These are phyloP conservation scores for Aspergillus sp. DNA, from an alignment of 2,329 filamentous ascomycete species.

Conservation along the genomic window DNA sequence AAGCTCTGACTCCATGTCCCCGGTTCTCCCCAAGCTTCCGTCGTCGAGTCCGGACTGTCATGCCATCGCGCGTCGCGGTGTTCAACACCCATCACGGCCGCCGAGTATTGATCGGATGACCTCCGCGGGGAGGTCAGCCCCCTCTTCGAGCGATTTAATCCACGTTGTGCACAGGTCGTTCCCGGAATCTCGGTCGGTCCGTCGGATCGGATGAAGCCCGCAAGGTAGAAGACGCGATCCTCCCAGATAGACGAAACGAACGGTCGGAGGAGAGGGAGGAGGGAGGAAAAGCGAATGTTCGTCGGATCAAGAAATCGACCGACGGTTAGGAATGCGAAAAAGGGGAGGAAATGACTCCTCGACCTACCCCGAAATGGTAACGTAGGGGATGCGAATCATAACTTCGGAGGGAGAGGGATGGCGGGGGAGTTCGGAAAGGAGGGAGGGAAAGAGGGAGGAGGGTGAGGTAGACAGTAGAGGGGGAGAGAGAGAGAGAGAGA, in stretches of 20 bases:
- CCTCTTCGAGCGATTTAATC: constrained; percentile 35
- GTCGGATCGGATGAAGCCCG: constrained; percentile 1
- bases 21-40: constrained; percentile 5
- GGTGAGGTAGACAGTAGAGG: constrained; percentile 2
- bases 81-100: constrained; percentile 31
- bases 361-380: constrained; percentile 13
- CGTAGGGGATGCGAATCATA: constrained; percentile 24
- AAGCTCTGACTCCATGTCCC: constrained; percentile 23
- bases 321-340: constrained; percentile 6
- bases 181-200: not conserved
- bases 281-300: not conserved
- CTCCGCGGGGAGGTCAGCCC: constrained; percentile 44
- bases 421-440: constrained; percentile 11
- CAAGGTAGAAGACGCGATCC: not conserved
- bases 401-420: constrained; percentile 11
- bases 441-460: not conserved
- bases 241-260: not conserved
- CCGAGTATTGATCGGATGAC: constrained; percentile 35
- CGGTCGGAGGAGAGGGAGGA: not conserved
- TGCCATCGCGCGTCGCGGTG: constrained; percentile 24
- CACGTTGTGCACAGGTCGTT: constrained; percentile 30
- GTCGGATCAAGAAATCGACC: not conserved
- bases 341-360: constrained; percentile 16
- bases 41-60: constrained; percentile 11
- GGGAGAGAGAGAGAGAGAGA: not conserved